A percentile compares a stretch with the other conserved stretches of the same genome.
phyloP scores from a whole-genome alignment of 2,329 filamentous ascomycete species.

The Fusarium beomiforme region DNA sequence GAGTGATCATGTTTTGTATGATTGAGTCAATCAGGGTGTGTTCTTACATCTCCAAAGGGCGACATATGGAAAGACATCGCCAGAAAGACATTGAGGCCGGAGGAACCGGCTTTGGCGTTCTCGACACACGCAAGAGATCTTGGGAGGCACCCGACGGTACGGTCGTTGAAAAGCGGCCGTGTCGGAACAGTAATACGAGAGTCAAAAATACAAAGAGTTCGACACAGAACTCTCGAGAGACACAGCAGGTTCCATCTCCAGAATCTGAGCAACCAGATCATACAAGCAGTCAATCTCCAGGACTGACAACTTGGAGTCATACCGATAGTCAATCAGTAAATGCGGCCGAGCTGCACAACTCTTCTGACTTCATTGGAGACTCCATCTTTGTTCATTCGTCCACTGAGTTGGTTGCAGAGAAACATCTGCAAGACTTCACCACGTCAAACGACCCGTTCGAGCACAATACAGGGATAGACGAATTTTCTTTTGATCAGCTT shows the following conservation, averaged over 20 bases:
- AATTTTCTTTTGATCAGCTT: background rate
- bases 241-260: background rate
- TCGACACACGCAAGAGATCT: slow-evolving; percentile 65
- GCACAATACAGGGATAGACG: background rate
- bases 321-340: background rate
- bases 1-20: background rate
- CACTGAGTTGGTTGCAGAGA: background rate
- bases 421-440: background rate
- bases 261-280: background rate
- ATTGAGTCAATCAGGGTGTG: background rate
- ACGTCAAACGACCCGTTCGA: background rate
- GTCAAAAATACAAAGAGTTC: slow-evolving; percentile 14
- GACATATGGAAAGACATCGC: slow-evolving; percentile 65
- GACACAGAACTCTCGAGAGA: background rate
- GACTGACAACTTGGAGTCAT: background rate
- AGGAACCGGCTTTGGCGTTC: slow-evolving; percentile 58
- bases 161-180: slow-evolving; percentile 57
- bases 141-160: slow-evolving; percentile 65
- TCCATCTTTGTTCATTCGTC: background rate
- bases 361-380: background rate
- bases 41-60: slow-evolving; percentile 51
- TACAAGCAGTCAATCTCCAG: background rate
- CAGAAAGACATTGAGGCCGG: slow-evolving; percentile 66
- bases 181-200: slow-evolving; percentile 1
- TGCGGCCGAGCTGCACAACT: background rate